Evolutionary conservation across 2,329 filamentous ascomycete genomes (phyloP), one percentile per base, ranked within the genome.

Genomic region (Pleochaeta shiraiana): DNA sequence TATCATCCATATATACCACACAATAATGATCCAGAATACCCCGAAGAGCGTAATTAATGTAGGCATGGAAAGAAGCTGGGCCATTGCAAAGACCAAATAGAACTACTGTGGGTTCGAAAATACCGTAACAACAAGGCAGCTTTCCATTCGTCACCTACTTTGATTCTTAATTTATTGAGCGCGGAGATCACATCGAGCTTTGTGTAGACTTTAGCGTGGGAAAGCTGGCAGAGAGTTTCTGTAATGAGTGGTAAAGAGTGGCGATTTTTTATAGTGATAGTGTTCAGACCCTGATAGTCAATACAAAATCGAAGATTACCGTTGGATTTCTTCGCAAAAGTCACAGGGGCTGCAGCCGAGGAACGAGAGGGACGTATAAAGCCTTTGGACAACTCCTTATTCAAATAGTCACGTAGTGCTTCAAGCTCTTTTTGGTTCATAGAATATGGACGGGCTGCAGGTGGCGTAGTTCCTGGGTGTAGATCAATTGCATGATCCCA

Each of bases 1-100:
- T 66, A 59, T 66, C 31, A 37, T 66, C 24, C n/a, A 66, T 57
- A 24, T 66, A 66, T n/a, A 28, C 43, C 2, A 34, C 55, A 26
- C 30, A 64, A 55, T 50, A 61, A 6, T 34, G 4, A 37, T 64
- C 31, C 26, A 65, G 34, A 21, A 53, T 14, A 19, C 47, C 47
- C 12, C 47, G 47, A 3, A 53, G 47, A 2, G 3, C 47, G 24
- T 12, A 21, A 4, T 53, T 53, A 53, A 53, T 53, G 24, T 53
- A 53, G 11, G 9, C 16, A 19, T 4, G 16, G 47, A 53, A 53
- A 19, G 47, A 53, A 11, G 47, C 9, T n/a, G 47, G 47, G 3
- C 47, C 5, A 26, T 53, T 26, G 24, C 19, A 53, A 12, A 53
- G 47, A 19, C 47, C 47, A 26, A 53, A 53, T 12, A 2, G 47